Percentiles rank a stretch among this genome's conserved stretches.
These are phyloP conservation scores for Russula brevipes DNA, from an alignment of 768 basidiomycete genomes.

Conservation along the genomic window DNA sequence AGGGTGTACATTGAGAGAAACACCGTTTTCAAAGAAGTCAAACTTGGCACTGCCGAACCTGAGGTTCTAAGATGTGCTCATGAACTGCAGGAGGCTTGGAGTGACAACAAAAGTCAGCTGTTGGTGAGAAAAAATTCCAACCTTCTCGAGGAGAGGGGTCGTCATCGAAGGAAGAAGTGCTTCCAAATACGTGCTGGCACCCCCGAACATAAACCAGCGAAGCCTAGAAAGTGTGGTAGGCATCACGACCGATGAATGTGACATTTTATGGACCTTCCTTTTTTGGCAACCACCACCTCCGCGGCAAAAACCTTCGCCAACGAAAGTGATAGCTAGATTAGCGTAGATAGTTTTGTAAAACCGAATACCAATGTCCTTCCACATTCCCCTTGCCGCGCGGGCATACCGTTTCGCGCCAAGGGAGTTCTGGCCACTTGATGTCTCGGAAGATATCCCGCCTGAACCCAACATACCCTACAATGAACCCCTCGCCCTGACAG, in stretches of 20 bases:
- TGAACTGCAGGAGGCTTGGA: neutral
- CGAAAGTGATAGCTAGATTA: no score
- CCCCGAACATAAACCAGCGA: neutral
- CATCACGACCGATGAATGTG: no score
- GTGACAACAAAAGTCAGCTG: neutral
- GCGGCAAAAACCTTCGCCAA: no score
- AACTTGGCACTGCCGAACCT: neutral
- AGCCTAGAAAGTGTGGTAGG: neutral
- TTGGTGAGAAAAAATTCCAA: neutral
- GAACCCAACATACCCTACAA: no score
- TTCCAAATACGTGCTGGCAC: neutral
- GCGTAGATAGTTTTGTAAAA: no score
- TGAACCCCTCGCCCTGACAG: no score
- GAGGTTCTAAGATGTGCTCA: neutral
- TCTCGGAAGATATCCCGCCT: no score
- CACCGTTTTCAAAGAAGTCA: neutral
- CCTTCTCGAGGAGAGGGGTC: neutral
- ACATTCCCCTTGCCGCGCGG: no score
- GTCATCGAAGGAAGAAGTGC: neutral
- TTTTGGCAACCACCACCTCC: no score
- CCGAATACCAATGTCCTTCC: no score
- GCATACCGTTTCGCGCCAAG: no score
- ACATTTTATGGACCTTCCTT: neutral
- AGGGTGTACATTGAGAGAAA: neutral
- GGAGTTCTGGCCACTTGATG: no score